Conservation (phyloP, 805 yeast species). For the Myxozyma sirexii region DNA sequence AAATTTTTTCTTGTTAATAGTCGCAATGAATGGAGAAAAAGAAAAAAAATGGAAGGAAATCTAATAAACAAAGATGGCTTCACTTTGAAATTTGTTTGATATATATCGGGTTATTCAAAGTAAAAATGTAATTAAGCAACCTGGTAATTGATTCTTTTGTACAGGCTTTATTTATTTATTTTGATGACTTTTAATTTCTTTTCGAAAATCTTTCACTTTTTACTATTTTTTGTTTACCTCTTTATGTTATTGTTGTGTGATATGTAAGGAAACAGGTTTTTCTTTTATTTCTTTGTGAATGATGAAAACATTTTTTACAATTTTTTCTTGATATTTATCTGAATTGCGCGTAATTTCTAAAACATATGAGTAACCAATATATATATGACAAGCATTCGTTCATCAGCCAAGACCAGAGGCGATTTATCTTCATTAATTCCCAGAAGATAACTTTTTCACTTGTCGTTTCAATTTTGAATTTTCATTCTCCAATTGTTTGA, state of each 20-base stretch:
- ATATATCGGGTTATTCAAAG: slow-evolving; percentile 1
- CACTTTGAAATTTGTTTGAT: neutral
- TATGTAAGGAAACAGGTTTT: slow-evolving; percentile 9
- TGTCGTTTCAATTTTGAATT: too few relatives aligned
- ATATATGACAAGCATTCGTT: too few relatives aligned
- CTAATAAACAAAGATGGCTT: neutral
- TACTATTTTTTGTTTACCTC: neutral
- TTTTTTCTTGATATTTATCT: too few relatives aligned
- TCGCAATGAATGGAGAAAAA: neutral
- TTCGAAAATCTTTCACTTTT: neutral
- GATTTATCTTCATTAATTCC: too few relatives aligned
- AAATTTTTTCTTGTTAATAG: neutral
- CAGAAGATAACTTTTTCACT: too few relatives aligned
- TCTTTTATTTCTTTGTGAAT: slow-evolving; percentile 2
- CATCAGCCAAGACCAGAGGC: too few relatives aligned
- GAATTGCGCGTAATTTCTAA: too few relatives aligned
- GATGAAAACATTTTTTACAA: neutral
- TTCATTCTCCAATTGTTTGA: too few relatives aligned
- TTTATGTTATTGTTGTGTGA: neutral
- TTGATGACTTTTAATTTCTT: neutral
- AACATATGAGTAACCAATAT: too few relatives aligned
- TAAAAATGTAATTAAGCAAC: neutral
- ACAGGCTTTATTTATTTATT: neutral
- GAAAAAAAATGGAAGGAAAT: neutral
- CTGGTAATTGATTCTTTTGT: neutral